Percentiles rank a stretch among this genome's conserved stretches.
phyloP scores from a whole-genome alignment of 2,329 filamentous ascomycete genomes.

The Magnaporthiopsis rhizophila region DNA sequence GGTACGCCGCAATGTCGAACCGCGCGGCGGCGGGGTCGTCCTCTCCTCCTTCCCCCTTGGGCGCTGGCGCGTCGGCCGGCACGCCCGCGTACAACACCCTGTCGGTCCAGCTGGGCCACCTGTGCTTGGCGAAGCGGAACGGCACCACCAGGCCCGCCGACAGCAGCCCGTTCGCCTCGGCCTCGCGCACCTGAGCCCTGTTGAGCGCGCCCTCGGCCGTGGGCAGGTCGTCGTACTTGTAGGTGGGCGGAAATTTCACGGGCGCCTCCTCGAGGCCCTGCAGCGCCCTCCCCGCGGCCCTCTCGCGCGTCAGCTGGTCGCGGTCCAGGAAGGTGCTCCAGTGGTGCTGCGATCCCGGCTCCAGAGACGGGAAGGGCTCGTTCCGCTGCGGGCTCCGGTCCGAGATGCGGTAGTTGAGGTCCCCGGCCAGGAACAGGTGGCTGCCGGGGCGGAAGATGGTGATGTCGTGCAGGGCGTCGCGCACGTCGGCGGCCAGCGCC shows the following conservation, averaged over 20 bases:
- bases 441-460: constrained; percentile 68
- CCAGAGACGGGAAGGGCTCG: constrained; percentile 56
- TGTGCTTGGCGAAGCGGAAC: constrained; percentile 72
- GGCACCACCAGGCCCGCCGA: constrained; percentile 31
- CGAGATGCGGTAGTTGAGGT: constrained; percentile 90
- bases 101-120: constrained; percentile 92
- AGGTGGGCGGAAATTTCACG: constrained; percentile 81
- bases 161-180: constrained; percentile 17
- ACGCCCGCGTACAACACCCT: constrained; percentile 71
- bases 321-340: constrained; percentile 58
- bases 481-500: constrained; percentile 9
- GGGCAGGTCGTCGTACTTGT: constrained; percentile 65
- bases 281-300: constrained; percentile 58
- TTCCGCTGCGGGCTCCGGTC: constrained; percentile 52
- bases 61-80: constrained; percentile 31
- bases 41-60: constrained; percentile 11
- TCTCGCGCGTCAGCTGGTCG: constrained; percentile 76
- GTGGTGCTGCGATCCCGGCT: constrained; percentile 48
- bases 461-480: constrained; percentile 37
- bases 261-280: constrained; percentile 70
- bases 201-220: constrained; percentile 22
- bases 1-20: constrained; percentile 57
- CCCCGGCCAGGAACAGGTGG: constrained; percentile 80
- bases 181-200: constrained; percentile 17
- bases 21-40: constrained; percentile 10